Conservation (phyloP, 1,139 yeast genomes). For the Protomyces inundatus region DNA sequence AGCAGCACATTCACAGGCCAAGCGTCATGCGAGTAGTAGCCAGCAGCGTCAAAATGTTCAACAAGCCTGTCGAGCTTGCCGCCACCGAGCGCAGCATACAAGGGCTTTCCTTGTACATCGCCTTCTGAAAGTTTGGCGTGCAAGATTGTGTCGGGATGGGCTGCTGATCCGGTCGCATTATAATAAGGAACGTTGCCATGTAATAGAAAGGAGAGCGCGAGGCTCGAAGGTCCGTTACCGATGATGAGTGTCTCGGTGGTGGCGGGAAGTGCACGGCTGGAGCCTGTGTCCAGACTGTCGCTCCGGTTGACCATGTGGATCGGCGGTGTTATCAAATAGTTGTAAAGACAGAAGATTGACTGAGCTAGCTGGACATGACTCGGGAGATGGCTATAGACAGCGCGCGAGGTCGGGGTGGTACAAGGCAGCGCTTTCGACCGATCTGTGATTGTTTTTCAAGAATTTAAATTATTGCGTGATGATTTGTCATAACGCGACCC, state of each 20-base stretch:
- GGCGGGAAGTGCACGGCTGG: background rate
- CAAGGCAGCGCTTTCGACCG: too few species aligned
- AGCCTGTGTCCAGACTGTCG: background rate
- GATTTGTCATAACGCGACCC: too few species aligned
- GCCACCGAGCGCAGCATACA: constrained; percentile 26
- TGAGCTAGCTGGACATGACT: too few species aligned
- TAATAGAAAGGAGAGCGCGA: constrained; percentile 37
- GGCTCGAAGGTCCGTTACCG: constrained; percentile 40
- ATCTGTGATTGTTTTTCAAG: too few species aligned
- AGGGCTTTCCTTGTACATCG: background rate
- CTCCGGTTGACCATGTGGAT: background rate
- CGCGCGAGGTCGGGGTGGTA: too few species aligned
- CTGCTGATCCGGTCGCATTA: constrained; percentile 34
- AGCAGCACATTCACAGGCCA: constrained; percentile 37
- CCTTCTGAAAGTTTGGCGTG: constrained; percentile 33
- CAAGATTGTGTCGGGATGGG: constrained; percentile 38
- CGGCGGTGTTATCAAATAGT: too few species aligned
- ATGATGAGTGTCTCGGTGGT: constrained; percentile 33
- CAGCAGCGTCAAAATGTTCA: constrained; percentile 18
- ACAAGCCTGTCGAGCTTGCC: constrained; percentile 22
- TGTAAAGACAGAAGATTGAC: too few species aligned
- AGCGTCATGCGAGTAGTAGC: constrained; percentile 20
- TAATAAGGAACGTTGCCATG: constrained; percentile 39
- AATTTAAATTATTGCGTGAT: too few species aligned
- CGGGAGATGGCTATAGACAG: too few species aligned